Conservation (phyloP, 306 rosid genomes). For the Cajanus cajan region DNA sequence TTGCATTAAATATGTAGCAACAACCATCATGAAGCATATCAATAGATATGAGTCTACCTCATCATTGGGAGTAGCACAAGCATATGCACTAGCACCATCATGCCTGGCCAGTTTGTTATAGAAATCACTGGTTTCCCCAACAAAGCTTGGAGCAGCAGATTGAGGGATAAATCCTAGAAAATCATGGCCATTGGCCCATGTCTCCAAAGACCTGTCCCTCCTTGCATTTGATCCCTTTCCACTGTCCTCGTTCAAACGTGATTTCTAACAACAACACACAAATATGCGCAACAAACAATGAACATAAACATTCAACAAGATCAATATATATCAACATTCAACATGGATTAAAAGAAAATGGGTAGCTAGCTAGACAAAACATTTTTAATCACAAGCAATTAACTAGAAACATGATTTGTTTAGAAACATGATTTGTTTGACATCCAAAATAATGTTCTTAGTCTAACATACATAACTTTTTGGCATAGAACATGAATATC, state of each 20-base stretch:
- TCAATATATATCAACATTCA: not conserved
- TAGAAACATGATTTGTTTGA: not conserved
- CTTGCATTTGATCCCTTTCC: constrained; percentile 19
- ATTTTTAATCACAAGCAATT: not conserved
- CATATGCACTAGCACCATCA: not conserved
- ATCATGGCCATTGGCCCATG: constrained; percentile 36
- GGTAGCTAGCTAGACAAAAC: not conserved
- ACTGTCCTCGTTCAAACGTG: constrained; percentile 37
- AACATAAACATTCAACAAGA: not conserved
- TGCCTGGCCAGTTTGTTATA: constrained; percentile 1
- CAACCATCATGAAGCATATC: constrained; percentile 1
- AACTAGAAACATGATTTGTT: not conserved
- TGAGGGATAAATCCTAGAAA: constrained; percentile 36
- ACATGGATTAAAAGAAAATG: not conserved
- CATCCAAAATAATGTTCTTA: not conserved
- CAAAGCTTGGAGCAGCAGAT: constrained; percentile 24
- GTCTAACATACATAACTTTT: not conserved
- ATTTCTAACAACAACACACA: constrained; percentile 45
- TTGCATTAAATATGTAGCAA: not conserved
- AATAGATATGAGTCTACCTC: constrained; percentile 33
- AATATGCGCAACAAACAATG: not conserved
- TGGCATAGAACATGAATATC: no score
- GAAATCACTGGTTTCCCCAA: constrained; percentile 26
- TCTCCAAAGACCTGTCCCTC: constrained; percentile 26
- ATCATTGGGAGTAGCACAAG: constrained; percentile 24